Percentiles rank a stretch among this genome's conserved stretches.
These are phyloP conservation scores for Isabelozyma heimii DNA, from an alignment of 805 yeast species.

Conservation along the genomic window DNA sequence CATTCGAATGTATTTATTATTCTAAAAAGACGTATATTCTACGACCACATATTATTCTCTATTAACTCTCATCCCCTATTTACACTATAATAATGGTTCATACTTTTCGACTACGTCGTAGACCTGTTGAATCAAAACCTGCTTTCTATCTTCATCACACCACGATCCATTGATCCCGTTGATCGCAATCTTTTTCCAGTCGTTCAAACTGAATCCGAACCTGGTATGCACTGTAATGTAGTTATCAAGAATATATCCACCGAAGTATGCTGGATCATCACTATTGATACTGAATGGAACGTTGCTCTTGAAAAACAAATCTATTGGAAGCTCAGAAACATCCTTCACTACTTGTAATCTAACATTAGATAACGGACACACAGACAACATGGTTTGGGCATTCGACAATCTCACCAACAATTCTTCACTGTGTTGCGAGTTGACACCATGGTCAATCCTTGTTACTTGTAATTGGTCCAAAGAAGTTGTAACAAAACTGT, in stretches of 20 bases:
- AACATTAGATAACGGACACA: conserved; percentile 78
- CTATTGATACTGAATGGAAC: conserved; percentile 76
- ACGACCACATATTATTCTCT: neutral
- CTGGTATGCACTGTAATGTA: conserved; percentile 61
- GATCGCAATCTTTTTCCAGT: conserved; percentile 64
- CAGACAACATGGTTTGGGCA: conserved; percentile 56
- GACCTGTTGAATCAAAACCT: neutral
- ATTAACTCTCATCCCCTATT: neutral
- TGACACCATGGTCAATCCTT: conserved; percentile 81
- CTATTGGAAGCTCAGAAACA: conserved; percentile 65
- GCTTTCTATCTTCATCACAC: conserved; percentile 57
- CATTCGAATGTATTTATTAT: no score
- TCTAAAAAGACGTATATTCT: neutral
- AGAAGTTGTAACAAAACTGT: conserved; percentile 59
- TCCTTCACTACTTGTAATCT: conserved; percentile 71
- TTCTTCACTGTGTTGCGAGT: conserved; percentile 53
- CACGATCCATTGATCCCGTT: conserved; percentile 73
- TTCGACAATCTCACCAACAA: conserved; percentile 57
- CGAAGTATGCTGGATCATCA: conserved; percentile 81
- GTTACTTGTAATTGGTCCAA: conserved; percentile 58
- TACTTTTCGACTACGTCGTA: conserved; percentile 7
- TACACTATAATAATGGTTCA: neutral
- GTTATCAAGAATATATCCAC: conserved; percentile 80
- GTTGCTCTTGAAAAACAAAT: conserved; percentile 53
- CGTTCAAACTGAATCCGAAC: conserved; percentile 57